Conservation (phyloP, 2,329 filamentous ascomycete genomes). For the Colletotrichum tropicicola region DNA sequence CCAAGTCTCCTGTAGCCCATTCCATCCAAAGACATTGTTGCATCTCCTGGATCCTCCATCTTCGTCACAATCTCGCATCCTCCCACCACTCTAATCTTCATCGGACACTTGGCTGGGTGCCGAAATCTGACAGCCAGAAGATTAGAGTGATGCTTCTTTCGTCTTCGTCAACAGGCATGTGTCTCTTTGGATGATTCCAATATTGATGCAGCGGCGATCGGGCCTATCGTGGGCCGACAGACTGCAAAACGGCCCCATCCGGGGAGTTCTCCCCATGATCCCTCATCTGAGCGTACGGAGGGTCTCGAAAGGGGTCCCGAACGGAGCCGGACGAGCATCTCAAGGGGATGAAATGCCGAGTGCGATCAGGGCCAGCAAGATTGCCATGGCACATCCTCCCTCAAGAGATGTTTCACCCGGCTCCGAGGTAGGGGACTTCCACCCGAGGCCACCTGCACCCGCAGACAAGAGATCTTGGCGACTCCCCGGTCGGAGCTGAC, state of each 20-base stretch:
- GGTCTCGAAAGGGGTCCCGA: background rate
- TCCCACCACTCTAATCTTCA: no score
- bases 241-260: background rate
- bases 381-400: background rate
- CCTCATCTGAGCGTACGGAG: background rate
- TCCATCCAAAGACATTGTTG: no score
- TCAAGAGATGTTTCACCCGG: background rate
- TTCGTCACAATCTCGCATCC: no score
- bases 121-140: no score
- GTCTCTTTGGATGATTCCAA: background rate
- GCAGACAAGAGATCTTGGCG: background rate
- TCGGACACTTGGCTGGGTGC: no score
- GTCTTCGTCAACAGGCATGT: background rate
- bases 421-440: background rate
- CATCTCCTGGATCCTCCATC: no score
- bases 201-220: background rate
- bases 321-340: background rate
- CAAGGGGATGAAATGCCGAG: background rate
- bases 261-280: background rate
- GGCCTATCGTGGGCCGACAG: background rate
- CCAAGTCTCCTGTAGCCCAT: no score
- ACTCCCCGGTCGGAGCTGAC: background rate
- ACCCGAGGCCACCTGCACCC: background rate
- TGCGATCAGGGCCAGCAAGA: background rate
- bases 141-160: background rate